A percentile compares a stretch with the other conserved stretches of the same genome.
phyloP scores from a whole-genome alignment of 2,329 filamentous ascomycete genomes.

The Xylariaceae sp. region DNA sequence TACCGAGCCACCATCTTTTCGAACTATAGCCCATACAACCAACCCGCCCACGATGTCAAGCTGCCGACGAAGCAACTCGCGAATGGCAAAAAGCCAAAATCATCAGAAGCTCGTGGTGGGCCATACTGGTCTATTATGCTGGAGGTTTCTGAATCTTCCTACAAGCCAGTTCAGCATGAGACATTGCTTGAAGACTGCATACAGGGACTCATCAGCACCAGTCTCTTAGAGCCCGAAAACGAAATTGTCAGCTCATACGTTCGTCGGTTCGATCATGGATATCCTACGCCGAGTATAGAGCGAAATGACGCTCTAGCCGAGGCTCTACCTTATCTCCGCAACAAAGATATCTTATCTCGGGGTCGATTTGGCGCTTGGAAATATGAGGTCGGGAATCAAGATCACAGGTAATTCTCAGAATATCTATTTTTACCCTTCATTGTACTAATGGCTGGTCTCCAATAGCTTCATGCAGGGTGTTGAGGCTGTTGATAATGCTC shows the following conservation, averaged over 20 bases:
- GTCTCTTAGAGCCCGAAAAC: constrained; percentile 84
- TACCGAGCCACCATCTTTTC: constrained; percentile 99
- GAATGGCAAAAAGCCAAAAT: constrained; percentile 74
- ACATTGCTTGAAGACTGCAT: constrained; percentile 88
- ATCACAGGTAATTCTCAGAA: constrained; percentile 58
- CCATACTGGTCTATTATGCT: constrained; percentile 99
- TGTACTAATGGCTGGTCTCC: background rate
- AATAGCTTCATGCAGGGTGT: constrained; percentile 81
- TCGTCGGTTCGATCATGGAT: constrained; percentile 95
- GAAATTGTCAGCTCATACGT: constrained; percentile 98
- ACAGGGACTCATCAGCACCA: constrained; percentile 93
- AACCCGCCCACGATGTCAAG: constrained; percentile 76
- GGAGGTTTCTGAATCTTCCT: constrained; percentile 88
- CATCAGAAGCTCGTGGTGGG: constrained; percentile 70
- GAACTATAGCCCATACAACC: constrained; percentile 99
- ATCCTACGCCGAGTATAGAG: constrained; percentile 91
- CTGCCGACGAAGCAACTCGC: constrained; percentile 82
- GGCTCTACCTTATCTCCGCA: constrained; percentile 87
- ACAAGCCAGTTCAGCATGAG: constrained; percentile 87
- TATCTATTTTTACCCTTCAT: too few species aligned
- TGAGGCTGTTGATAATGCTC: constrained; percentile 83
- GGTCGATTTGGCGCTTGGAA: constrained; percentile 97
- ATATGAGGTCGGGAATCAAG: constrained; percentile 93
- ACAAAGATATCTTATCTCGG: constrained; percentile 86
- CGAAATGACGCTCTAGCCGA: constrained; percentile 90